Percentiles rank a stretch among this genome's conserved stretches.
Evolutionary conservation across 441 rosid species (phyloP).

Genomic region (Isatis lusitanica): DNA sequence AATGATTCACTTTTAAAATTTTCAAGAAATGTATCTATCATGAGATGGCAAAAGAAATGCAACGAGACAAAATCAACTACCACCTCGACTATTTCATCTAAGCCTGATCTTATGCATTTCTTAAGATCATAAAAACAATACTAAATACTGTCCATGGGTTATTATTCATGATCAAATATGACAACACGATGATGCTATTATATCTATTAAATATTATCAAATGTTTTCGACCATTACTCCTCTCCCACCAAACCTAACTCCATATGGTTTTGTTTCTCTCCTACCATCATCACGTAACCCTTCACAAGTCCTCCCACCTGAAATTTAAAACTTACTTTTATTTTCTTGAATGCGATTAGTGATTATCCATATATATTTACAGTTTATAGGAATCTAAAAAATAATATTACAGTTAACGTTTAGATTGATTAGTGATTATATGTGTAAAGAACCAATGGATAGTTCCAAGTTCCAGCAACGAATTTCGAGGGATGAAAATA

Average conservation of each 20-base stretch:
- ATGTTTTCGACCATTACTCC: neutral
- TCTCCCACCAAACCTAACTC: conserved; percentile 16
- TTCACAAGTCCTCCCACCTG: neutral
- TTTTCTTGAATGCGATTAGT: neutral
- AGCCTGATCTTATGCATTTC: neutral
- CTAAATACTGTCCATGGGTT: neutral
- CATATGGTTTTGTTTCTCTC: neutral
- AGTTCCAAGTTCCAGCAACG: neutral
- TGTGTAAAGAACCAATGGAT: neutral
- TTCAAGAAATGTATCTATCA: neutral
- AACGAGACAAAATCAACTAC: conserved; percentile 16
- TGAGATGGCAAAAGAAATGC: neutral
- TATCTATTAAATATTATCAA: neutral
- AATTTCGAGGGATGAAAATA: neutral
- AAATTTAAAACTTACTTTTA: neutral
- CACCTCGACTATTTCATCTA: neutral
- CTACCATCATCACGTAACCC: neutral
- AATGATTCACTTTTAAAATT: neutral
- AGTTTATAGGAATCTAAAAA: neutral
- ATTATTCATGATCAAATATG: neutral
- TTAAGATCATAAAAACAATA: neutral
- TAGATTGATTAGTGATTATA: neutral
- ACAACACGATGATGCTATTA: conserved; percentile 11
- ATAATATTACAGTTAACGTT: neutral
- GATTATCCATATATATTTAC: too few relatives aligned